Percentiles rank a stretch among this genome's conserved stretches.
Evolutionary conservation across 306 rosid species (phyloP).

Genomic region (Lablab purpureus): DNA sequence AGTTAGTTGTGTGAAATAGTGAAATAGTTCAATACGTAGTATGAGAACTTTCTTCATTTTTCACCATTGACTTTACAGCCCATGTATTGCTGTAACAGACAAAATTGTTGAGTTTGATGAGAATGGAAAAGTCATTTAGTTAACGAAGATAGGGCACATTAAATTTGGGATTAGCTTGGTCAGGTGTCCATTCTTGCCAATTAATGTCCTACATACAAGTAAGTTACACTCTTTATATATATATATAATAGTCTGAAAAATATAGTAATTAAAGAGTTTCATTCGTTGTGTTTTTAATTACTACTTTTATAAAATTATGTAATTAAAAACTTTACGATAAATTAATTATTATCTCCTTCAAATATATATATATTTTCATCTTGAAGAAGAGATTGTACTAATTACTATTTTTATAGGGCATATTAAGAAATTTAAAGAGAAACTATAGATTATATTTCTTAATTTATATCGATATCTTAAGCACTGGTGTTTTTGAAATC

Average conservation of each 20-base stretch:
- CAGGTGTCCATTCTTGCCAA: constrained; percentile 31
- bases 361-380: too few species aligned
- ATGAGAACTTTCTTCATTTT: not conserved
- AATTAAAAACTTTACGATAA: not conserved
- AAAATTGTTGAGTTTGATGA: constrained; percentile 2
- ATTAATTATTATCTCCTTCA: not conserved
- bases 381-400: too few species aligned
- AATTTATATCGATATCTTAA: not conserved
- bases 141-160: constrained; percentile 11
- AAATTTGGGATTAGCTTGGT: constrained; percentile 10
- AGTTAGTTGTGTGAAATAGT: not conserved
- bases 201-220: not conserved
- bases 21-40: not conserved
- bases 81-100: not conserved
- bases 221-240: not conserved
- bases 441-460: not conserved
- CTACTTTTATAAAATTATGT: not conserved
- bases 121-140: not conserved
- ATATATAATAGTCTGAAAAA: not conserved
- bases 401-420: not conserved
- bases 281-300: too few species aligned
- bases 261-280: not conserved
- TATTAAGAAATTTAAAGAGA: not conserved
- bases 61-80: constrained; percentile 26
- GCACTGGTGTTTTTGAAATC: not conserved